A percentile compares a stretch with the other conserved stretches of the same genome.
phyloP scores from a whole-genome alignment of 352 stramenopile genomes.

The Phytophthora megakarya region DNA sequence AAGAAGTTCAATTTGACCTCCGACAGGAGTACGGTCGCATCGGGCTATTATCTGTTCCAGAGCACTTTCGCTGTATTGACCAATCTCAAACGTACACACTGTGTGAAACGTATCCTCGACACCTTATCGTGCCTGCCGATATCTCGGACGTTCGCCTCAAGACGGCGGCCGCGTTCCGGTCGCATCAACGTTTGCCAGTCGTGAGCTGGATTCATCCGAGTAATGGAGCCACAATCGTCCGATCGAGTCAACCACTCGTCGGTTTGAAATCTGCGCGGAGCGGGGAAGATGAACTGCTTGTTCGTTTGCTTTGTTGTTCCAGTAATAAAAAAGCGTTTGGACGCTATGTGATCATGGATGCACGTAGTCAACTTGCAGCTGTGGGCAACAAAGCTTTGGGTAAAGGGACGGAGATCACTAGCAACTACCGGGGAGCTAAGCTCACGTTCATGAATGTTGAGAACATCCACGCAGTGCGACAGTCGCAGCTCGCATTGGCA shows the following conservation, averaged over 20 bases:
- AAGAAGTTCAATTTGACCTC: conserved; percentile 82
- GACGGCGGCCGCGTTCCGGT: conserved; percentile 70
- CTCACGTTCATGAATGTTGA: conserved; percentile 98
- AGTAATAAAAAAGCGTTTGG: conserved; percentile 51
- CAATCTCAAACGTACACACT: conserved; percentile 81
- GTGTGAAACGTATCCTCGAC: conserved; percentile 94
- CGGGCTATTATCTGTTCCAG: conserved; percentile 67
- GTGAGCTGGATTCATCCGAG: conserved; percentile 75
- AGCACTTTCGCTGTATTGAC: conserved; percentile 77
- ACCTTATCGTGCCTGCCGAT: conserved; percentile 92
- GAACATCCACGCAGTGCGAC: conserved; percentile 98
- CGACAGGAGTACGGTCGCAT: conserved; percentile 81
- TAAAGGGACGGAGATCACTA: conserved; percentile 95
- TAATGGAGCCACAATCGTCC: conserved; percentile 81
- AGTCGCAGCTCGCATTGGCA: conserved; percentile 91
- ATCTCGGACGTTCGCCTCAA: conserved; percentile 92
- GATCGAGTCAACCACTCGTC: conserved; percentile 81
- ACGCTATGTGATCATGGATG: conserved; percentile 86
- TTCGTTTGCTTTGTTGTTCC: conserved; percentile 68
- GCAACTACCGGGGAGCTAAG: conserved; percentile 94
- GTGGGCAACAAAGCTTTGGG: conserved; percentile 92
- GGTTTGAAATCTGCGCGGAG: conserved; percentile 80
- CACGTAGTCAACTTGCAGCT: conserved; percentile 77
- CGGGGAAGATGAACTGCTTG: conserved; percentile 78
- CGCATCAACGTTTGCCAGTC: conserved; percentile 69